Conservation (phyloP, 768 basidiomycete genomes). For the Brasilioporus rufonigricans region DNA sequence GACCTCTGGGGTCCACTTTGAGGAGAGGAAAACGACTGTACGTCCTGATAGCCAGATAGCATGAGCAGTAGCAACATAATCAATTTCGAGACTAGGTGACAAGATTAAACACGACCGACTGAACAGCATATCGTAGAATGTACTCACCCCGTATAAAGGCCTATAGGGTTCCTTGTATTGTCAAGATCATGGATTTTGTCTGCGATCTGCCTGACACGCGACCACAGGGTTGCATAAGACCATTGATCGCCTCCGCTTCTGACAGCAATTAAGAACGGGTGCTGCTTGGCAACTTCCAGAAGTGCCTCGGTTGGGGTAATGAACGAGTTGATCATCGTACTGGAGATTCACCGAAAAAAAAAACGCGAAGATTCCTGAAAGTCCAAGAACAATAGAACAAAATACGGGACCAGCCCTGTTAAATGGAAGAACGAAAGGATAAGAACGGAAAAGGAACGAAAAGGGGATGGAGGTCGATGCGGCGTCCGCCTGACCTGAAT, state of each 20-base stretch:
- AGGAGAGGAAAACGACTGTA: constrained; percentile 26
- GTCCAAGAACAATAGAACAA: neutral
- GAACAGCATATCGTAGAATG: neutral
- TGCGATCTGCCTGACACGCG: constrained; percentile 27
- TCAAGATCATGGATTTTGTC: constrained; percentile 24
- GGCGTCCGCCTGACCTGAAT: neutral
- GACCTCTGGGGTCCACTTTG: constrained; percentile 25
- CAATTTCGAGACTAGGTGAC: constrained; percentile 24
- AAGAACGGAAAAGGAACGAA: neutral
- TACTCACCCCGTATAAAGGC: constrained; percentile 25
- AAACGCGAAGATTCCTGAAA: neutral
- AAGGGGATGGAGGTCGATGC: constrained; percentile 9
- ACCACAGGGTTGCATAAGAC: constrained; percentile 31
- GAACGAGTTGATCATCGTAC: constrained; percentile 11
- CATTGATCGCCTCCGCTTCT: constrained; percentile 18
- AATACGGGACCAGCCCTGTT: constrained; percentile 13
- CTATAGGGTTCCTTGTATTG: constrained; percentile 21
- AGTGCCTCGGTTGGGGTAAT: constrained; percentile 31
- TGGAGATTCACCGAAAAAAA: constrained; percentile 7
- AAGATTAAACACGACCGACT: neutral
- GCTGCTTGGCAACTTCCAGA: constrained; percentile 31
- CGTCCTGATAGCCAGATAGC: constrained; percentile 31
- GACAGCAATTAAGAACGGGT: constrained; percentile 21
- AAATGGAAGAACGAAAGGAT: constrained; percentile 5
- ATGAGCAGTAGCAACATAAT: constrained; percentile 28